These are phyloP conservation scores for Trichoderma brevicompactum DNA, from an alignment of 2,329 filamentous ascomycete species.

Conservation along the genomic window DNA sequence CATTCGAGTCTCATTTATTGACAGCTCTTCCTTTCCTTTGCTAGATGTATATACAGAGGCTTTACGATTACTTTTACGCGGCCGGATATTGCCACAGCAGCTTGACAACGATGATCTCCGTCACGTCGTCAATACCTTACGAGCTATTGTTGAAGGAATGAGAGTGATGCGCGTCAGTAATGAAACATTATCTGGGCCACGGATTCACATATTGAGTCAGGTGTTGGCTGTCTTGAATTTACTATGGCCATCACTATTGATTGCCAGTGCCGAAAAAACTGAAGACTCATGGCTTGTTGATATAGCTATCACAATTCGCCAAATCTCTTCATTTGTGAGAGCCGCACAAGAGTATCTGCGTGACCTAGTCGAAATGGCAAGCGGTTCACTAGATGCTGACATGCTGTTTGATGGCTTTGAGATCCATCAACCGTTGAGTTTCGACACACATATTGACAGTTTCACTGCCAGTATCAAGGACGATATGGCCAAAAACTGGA, in stretches of 20 bases:
- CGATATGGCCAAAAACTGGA: constrained; percentile 54
- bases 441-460: constrained; percentile 41
- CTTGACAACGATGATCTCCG: constrained; percentile 42
- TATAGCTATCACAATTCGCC: constrained; percentile 30
- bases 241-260: constrained; percentile 40
- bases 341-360: constrained; percentile 33
- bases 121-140: constrained; percentile 42
- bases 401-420: constrained; percentile 34
- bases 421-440: background rate
- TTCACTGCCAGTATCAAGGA: constrained; percentile 51
- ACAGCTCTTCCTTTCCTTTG: constrained; percentile 50
- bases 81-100: constrained; percentile 44
- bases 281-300: constrained; percentile 31
- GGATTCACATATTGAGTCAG: constrained; percentile 39
- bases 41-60: constrained; percentile 56
- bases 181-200: constrained; percentile 32
- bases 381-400: constrained; percentile 30
- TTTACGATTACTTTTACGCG: constrained; percentile 44
- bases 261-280: constrained; percentile 30
- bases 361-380: constrained; percentile 31
- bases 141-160: constrained; percentile 39
- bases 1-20: constrained; percentile 45
- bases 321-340: constrained; percentile 31
- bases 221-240: constrained; percentile 38
- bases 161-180: constrained; percentile 33